These are phyloP conservation scores for Elsinoe ampelina DNA, from an alignment of 2,329 filamentous ascomycete species.

Conservation along the genomic window DNA sequence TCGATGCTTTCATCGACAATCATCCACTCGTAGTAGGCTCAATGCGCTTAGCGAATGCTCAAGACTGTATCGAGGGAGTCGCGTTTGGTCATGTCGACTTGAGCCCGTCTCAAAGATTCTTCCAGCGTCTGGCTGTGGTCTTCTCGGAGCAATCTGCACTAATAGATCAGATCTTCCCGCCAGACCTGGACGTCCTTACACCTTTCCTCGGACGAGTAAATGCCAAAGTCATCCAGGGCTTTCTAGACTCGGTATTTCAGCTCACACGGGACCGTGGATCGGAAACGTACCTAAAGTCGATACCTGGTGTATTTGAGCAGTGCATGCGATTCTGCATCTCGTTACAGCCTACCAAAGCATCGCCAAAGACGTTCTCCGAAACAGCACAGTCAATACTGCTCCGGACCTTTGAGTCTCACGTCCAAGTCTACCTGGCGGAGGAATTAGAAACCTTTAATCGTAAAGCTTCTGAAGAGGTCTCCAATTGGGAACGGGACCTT, in stretches of 20 bases:
- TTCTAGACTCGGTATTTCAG: constrained; percentile 75
- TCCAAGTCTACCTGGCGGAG: constrained; percentile 88
- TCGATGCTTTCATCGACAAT: constrained; percentile 77
- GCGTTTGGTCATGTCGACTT: constrained; percentile 60
- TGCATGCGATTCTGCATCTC: constrained; percentile 66
- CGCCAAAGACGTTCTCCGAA: constrained; percentile 50
- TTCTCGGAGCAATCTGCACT: constrained; percentile 74
- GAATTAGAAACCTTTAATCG: constrained; percentile 79
- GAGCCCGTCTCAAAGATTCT: constrained; percentile 72
- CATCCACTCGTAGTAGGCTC: constrained; percentile 73
- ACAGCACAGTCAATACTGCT: constrained; percentile 59
- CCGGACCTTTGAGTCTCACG: constrained; percentile 76
- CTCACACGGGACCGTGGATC: constrained; percentile 70
- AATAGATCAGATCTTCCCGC: constrained; percentile 74
- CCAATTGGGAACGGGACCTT: constrained; percentile 81
- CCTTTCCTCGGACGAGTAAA: constrained; percentile 72
- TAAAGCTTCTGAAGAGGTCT: constrained; percentile 67
- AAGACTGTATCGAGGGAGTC: constrained; percentile 69
- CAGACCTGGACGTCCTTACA: constrained; percentile 60
- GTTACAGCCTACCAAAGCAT: constrained; percentile 57
- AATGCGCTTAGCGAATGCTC: constrained; percentile 60
- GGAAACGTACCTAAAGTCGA: constrained; percentile 70
- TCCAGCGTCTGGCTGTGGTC: constrained; percentile 62
- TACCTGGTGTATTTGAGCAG: constrained; percentile 83
- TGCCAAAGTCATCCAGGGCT: constrained; percentile 75